Evolutionary conservation across 306 rosid genomes (phyloP).

Genomic region (Gastrolobium villosum): DNA sequence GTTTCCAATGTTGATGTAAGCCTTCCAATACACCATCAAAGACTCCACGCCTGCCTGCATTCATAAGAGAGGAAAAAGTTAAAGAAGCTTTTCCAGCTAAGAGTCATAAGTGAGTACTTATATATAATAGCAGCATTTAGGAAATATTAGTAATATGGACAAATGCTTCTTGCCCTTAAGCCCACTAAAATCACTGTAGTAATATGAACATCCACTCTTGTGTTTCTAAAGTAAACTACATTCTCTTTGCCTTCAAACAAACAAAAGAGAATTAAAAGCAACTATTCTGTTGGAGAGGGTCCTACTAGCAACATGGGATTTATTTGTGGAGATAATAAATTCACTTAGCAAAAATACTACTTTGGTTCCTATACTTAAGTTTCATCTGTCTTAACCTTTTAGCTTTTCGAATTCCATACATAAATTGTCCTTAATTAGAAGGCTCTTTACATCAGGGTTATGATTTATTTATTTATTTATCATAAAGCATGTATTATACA

Average conservation of each 20-base stretch:
- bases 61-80: conserved; percentile 33
- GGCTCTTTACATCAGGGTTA: background rate
- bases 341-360: no score
- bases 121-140: background rate
- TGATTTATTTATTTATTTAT: background rate
- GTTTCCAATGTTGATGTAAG: conserved; percentile 89
- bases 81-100: conserved; percentile 9
- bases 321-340: no score
- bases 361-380: background rate
- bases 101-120: background rate
- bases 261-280: background rate
- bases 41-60: conserved; percentile 85
- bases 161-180: background rate
- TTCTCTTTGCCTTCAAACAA: background rate
- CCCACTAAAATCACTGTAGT: background rate
- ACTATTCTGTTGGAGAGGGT: background rate
- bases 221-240: background rate
- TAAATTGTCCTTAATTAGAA: background rate
- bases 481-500: background rate
- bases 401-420: no score
- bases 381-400: no score
- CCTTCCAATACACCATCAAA: conserved; percentile 91
- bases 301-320: background rate
- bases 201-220: background rate
- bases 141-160: background rate